These are phyloP conservation scores for Mitragyna speciosa DNA, from an alignment of 257 asterid species.

Conservation along the genomic window DNA sequence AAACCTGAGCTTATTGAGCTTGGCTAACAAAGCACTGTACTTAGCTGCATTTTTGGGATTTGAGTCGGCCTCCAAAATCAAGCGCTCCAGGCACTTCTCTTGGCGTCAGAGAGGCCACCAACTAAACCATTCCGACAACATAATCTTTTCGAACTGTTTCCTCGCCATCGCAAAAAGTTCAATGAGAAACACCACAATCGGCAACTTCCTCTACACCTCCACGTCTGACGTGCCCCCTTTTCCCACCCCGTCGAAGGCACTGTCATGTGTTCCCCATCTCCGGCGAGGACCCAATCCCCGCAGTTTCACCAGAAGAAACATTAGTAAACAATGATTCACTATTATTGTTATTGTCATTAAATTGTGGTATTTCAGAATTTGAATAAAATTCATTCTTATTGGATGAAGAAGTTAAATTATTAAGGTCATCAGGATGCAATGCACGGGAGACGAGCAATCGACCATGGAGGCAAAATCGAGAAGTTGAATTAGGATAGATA, in stretches of 20 bases:
- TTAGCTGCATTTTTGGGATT: slow-evolving; percentile 69
- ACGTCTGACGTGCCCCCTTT: slow-evolving; percentile 30
- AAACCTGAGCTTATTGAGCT: slow-evolving; percentile 88
- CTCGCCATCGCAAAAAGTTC: slow-evolving; percentile 57
- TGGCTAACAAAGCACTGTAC: slow-evolving; percentile 71
- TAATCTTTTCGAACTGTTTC: slow-evolving; percentile 50
- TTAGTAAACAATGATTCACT: slow-evolving; percentile 15
- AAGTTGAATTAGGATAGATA: slow-evolving; percentile 7
- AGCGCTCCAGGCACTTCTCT: slow-evolving; percentile 71
- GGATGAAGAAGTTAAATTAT: slow-evolving; percentile 20
- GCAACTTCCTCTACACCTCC: slow-evolving; percentile 46
- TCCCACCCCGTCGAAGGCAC: slow-evolving; percentile 12
- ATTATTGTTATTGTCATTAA: not conserved
- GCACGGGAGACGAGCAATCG: slow-evolving; percentile 42
- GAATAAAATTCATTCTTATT: slow-evolving; percentile 18
- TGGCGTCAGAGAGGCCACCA: slow-evolving; percentile 90
- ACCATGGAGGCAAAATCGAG: slow-evolving; percentile 45
- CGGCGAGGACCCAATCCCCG: not conserved
- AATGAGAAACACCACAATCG: slow-evolving; percentile 58
- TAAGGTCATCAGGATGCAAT: slow-evolving; percentile 48
- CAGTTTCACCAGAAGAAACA: slow-evolving; percentile 25
- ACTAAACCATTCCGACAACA: slow-evolving; percentile 60
- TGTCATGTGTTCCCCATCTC: not conserved
- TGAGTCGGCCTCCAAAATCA: slow-evolving; percentile 82
- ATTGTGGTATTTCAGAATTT: slow-evolving; percentile 25